Evolutionary conservation across 768 basidiomycete species (phyloP).

Genomic region (Obba rivulosa): DNA sequence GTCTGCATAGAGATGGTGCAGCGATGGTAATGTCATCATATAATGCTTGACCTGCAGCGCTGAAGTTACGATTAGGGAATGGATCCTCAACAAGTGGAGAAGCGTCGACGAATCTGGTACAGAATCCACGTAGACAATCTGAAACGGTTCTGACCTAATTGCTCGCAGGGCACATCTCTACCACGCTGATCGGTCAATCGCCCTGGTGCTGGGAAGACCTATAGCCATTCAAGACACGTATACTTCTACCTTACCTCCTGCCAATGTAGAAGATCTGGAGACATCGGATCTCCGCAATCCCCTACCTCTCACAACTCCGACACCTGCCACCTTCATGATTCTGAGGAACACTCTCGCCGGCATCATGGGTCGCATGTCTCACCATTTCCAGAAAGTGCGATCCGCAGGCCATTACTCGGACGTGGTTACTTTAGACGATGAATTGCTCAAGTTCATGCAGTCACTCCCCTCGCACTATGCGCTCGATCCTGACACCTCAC

Average conservation of each 20-base stretch:
- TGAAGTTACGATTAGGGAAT: constrained; percentile 45
- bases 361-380: constrained; percentile 87
- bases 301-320: constrained; percentile 63
- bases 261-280: constrained; percentile 65
- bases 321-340: constrained; percentile 83
- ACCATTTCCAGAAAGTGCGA: constrained; percentile 87
- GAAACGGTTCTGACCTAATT: background rate
- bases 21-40: constrained; percentile 53
- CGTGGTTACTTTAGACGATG: constrained; percentile 76
- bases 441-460: constrained; percentile 70
- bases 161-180: constrained; percentile 75
- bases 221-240: constrained; percentile 87
- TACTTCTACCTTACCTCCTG: constrained; percentile 73
- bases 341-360: constrained; percentile 75
- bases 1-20: constrained; percentile 84
- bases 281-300: constrained; percentile 42
- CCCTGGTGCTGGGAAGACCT: constrained; percentile 85
- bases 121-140: background rate
- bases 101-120: constrained; percentile 86
- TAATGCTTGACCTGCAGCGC: background rate
- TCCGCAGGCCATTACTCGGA: constrained; percentile 78
- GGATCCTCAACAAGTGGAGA: constrained; percentile 75
- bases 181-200: constrained; percentile 91
- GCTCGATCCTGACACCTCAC: constrained; percentile 67
- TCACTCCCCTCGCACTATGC: constrained; percentile 77